Percentiles rank a stretch among this genome's conserved stretches.
phyloP scores from a whole-genome alignment of 768 basidiomycete species.

The Xanthoconium purpureum region DNA sequence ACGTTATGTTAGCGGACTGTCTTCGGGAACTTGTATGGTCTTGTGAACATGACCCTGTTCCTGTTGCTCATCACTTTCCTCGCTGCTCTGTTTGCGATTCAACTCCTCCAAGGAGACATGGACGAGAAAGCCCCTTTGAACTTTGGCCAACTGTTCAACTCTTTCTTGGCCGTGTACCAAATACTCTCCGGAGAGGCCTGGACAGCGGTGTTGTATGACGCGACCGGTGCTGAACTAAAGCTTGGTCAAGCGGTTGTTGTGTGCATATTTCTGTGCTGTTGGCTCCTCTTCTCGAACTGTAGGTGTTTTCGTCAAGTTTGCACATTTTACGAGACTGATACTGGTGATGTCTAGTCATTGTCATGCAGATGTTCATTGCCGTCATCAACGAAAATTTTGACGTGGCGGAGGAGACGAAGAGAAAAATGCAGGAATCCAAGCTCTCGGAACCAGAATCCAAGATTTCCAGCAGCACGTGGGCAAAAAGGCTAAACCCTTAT shows the following conservation, averaged over 20 bases:
- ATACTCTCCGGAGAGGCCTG: slow-evolving; percentile 94
- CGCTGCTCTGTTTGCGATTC: slow-evolving; percentile 76
- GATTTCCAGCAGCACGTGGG: slow-evolving; percentile 48
- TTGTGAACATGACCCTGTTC: slow-evolving; percentile 90
- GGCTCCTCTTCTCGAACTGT: slow-evolving; percentile 95
- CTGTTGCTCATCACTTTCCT: slow-evolving; percentile 87
- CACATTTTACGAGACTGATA: neutral
- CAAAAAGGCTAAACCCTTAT: slow-evolving; percentile 81
- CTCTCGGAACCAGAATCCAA: slow-evolving; percentile 49
- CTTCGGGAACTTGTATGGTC: slow-evolving; percentile 87
- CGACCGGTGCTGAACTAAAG: slow-evolving; percentile 55
- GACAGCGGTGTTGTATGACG: slow-evolving; percentile 68
- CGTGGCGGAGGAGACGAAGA: slow-evolving; percentile 88
- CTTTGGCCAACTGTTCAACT: slow-evolving; percentile 78
- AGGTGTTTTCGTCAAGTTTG: slow-evolving; percentile 26
- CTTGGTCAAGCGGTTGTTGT: slow-evolving; percentile 69
- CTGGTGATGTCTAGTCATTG: slow-evolving; percentile 57
- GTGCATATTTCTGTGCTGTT: slow-evolving; percentile 68
- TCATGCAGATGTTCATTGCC: slow-evolving; percentile 94
- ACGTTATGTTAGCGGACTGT: slow-evolving; percentile 62
- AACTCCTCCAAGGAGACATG: slow-evolving; percentile 85
- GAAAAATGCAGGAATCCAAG: slow-evolving; percentile 59
- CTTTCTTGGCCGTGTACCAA: slow-evolving; percentile 85
- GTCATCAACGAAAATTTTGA: slow-evolving; percentile 96
- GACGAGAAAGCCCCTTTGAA: slow-evolving; percentile 50